Conservation (phyloP, 768 basidiomycete species). For the Leccinum olivaceopallidum region DNA sequence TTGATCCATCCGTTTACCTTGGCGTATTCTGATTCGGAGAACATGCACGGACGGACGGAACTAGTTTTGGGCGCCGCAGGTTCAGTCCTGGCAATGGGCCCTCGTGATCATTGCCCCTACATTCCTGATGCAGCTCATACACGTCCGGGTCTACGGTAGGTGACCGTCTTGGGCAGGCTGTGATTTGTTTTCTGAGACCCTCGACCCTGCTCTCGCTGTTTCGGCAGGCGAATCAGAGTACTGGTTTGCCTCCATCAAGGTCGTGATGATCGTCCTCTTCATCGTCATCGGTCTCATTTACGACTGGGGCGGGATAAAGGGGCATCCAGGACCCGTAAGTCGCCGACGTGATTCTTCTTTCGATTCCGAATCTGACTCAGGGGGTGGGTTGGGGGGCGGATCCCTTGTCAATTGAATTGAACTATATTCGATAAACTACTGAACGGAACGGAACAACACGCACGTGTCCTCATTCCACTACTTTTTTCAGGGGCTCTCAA, state of each 20-base stretch:
- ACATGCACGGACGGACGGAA: background rate
- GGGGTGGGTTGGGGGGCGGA: background rate
- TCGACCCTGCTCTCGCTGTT: background rate
- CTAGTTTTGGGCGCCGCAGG: conserved; percentile 46
- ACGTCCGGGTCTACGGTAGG: conserved; percentile 55
- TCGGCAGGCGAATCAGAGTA: conserved; percentile 57
- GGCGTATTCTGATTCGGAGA: background rate
- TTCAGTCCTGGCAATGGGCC: conserved; percentile 57
- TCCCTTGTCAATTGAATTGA: background rate
- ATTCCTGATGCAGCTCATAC: conserved; percentile 54
- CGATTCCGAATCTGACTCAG: background rate
- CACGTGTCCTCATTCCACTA: background rate
- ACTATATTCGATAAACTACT: background rate
- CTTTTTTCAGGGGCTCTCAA: conserved; percentile 45
- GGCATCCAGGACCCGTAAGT: conserved; percentile 58
- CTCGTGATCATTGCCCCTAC: conserved; percentile 54
- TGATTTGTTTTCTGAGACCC: background rate
- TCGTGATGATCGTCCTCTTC: conserved; percentile 60
- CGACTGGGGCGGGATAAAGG: conserved; percentile 59
- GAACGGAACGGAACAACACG: background rate
- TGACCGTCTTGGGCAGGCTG: background rate
- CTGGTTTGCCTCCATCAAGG: conserved; percentile 66
- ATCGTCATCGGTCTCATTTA: conserved; percentile 62
- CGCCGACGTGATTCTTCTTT: background rate
- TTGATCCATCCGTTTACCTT: conserved; percentile 3